Percentiles rank a stretch among this genome's conserved stretches.
Conservation (phyloP, 2,329 filamentous ascomycete species). For the Pseudocercospora vitis region DNA sequence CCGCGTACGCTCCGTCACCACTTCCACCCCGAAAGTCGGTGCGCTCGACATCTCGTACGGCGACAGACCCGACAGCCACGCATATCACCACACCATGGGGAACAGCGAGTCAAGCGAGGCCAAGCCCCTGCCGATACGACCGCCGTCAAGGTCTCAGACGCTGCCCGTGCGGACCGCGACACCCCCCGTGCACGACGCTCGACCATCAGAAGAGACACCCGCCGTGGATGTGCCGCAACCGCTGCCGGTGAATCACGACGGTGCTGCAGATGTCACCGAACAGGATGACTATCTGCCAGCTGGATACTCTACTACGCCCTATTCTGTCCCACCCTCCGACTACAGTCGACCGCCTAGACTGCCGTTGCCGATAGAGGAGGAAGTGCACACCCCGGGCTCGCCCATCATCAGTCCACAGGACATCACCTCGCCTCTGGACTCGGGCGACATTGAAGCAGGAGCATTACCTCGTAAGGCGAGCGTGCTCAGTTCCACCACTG, state of each 20-base stretch:
- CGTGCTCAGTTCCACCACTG: conserved; percentile 56
- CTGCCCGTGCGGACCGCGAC: conserved; percentile 24
- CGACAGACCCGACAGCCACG: conserved; percentile 18
- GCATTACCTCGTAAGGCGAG: conserved; percentile 56
- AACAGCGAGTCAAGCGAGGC: conserved; percentile 27
- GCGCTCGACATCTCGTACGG: conserved; percentile 20
- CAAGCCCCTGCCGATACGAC: conserved; percentile 6
- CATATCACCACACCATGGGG: conserved; percentile 26
- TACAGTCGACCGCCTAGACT: conserved; percentile 76
- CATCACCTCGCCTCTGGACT: conserved; percentile 49
- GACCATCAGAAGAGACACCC: conserved; percentile 27
- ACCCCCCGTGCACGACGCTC: conserved; percentile 16
- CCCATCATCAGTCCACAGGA: conserved; percentile 78
- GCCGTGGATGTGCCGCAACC: conserved; percentile 43
- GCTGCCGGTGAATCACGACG: conserved; percentile 18
- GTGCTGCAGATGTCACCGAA: conserved; percentile 14
- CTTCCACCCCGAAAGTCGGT: conserved; percentile 19
- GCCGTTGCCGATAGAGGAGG: conserved; percentile 90
- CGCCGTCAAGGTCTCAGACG: conserved; percentile 30
- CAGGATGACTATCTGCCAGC: conserved; percentile 28
- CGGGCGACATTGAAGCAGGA: conserved; percentile 48
- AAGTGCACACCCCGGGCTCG: conserved; percentile 83
- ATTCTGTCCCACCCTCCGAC: conserved; percentile 44
- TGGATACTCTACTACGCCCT: conserved; percentile 34
- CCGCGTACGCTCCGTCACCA: conserved; percentile 34